These are phyloP conservation scores for Trifolium repens DNA, from an alignment of 306 rosid species.

Conservation along the genomic window DNA sequence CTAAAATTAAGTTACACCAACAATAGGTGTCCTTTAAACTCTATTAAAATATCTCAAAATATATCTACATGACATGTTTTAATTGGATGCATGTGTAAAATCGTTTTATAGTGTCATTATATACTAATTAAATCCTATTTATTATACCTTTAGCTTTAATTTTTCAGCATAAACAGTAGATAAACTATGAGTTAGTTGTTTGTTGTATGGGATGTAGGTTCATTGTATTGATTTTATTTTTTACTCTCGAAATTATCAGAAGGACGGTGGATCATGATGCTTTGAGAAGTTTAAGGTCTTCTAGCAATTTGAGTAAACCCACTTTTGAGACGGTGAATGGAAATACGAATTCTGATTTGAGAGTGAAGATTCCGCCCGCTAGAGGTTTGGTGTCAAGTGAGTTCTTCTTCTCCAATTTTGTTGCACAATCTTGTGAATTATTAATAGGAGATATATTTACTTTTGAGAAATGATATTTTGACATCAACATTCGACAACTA, in stretches of 20 bases:
- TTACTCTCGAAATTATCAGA: conserved; percentile 49
- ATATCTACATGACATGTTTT: too few relatives aligned
- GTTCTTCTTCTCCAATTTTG: conserved; percentile 35
- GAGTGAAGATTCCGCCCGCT: conserved; percentile 41
- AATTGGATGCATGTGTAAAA: too few relatives aligned
- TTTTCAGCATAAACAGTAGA: not conserved
- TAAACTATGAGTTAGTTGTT: not conserved
- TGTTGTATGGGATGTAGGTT: conserved; percentile 3
- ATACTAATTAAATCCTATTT: too few relatives aligned
- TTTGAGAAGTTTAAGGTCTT: conserved; percentile 36
- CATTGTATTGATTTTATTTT: not conserved
- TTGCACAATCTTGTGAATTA: conserved; percentile 34
- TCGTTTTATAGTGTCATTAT: too few relatives aligned
- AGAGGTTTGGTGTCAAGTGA: conserved; percentile 37
- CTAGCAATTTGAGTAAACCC: conserved; percentile 44
- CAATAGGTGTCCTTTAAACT: too few relatives aligned
- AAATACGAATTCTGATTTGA: conserved; percentile 36
- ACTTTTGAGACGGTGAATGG: conserved; percentile 41
- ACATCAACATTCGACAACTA: not conserved
- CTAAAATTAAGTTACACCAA: too few relatives aligned
- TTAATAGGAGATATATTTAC: conserved; percentile 26
- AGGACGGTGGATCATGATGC: conserved; percentile 45
- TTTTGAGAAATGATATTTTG: not conserved
- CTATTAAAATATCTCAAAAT: too few relatives aligned
- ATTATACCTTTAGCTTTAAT: too few relatives aligned